phyloP scores from a whole-genome alignment of 1,139 yeast species.

The Pichia sp. region DNA sequence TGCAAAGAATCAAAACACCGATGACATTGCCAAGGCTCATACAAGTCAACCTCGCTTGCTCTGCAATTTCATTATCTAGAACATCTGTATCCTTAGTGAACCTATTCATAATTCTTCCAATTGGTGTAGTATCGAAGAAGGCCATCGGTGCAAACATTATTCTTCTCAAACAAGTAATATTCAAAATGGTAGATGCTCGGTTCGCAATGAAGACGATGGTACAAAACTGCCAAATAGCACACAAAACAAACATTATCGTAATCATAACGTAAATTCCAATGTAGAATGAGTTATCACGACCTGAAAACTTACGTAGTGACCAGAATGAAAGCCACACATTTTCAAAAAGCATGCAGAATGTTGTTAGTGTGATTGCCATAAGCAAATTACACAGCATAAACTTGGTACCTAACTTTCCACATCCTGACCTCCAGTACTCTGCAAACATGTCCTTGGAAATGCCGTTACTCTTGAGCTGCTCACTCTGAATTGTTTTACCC shows the following conservation, averaged over 20 bases:
- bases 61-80: conserved; percentile 67
- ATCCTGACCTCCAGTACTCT: conserved; percentile 50
- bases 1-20: conserved; percentile 43
- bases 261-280: conserved; percentile 47
- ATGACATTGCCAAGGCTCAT: conserved; percentile 39
- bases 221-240: conserved; percentile 45
- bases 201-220: conserved; percentile 49
- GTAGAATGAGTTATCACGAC: conserved; percentile 31
- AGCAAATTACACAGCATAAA: conserved; percentile 37
- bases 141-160: conserved; percentile 74
- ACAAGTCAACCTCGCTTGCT: conserved; percentile 45
- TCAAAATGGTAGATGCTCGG: conserved; percentile 33
- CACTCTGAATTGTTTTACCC: conserved; percentile 30
- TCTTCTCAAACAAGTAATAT: conserved; percentile 47
- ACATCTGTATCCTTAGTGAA: conserved; percentile 82
- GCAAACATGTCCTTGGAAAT: conserved; percentile 38
- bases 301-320: conserved; percentile 35
- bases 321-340: conserved; percentile 51
- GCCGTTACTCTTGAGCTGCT: conserved; percentile 33
- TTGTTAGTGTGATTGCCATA: conserved; percentile 28
- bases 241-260: conserved; percentile 39
- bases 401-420: conserved; percentile 38
- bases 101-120: conserved; percentile 64
- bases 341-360: conserved; percentile 38
- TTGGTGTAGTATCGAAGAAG: conserved; percentile 60